Evolutionary conservation across 306 rosid genomes (phyloP).

Genomic region (Quercus agrifolia): DNA sequence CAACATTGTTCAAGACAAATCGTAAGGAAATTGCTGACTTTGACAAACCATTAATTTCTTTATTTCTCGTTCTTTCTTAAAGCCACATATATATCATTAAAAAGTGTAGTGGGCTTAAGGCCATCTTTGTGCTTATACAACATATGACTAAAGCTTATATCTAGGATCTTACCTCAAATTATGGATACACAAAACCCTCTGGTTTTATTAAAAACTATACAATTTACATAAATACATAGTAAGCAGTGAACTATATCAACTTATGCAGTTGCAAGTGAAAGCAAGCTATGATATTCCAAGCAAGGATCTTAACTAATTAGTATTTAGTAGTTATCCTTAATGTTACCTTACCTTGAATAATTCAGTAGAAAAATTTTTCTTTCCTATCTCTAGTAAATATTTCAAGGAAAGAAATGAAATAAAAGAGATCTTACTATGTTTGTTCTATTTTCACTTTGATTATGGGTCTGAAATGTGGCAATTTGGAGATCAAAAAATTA

Average conservation of each 20-base stretch:
- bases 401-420: not conserved
- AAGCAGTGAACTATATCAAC: not conserved
- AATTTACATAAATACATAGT: not conserved
- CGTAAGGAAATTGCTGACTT: slow-evolving; percentile 55
- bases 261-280: not conserved
- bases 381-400: not conserved
- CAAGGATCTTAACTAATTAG: not conserved
- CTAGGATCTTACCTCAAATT: not conserved
- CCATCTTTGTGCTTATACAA: not conserved
- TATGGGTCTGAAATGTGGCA: slow-evolving; percentile 5
- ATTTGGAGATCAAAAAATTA: slow-evolving; percentile 7
- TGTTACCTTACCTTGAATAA: not conserved
- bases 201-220: not conserved
- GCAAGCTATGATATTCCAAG: not conserved
- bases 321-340: not conserved
- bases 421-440: slow-evolving; percentile 1
- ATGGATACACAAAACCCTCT: not conserved
- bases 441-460: slow-evolving; percentile 14
- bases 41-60: slow-evolving; percentile 17
- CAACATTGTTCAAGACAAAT: slow-evolving; percentile 81
- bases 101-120: not conserved
- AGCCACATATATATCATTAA: not conserved
- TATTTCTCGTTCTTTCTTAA: slow-evolving; percentile 2
- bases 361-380: not conserved
- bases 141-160: not conserved